Evolutionary conservation across 768 basidiomycete species (phyloP), one percentile per base, ranked within the genome.

Genomic region (Suillus tomentosus): DNA sequence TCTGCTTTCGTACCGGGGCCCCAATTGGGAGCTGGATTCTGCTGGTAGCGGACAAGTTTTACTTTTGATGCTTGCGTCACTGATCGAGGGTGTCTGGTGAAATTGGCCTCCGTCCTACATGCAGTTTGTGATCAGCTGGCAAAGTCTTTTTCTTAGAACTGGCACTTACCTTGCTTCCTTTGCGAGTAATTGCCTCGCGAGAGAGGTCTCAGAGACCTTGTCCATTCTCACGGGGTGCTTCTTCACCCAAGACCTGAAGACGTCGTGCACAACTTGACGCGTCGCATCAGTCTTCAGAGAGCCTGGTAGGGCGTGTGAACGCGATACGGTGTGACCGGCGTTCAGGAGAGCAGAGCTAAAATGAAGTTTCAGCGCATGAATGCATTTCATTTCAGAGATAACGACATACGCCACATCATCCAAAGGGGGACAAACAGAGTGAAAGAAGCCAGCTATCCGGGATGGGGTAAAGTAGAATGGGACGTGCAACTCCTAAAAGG

Each of bases 21-120:
- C 97, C 97, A 99, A 73, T 97, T 84, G 2, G 87, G 82, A n/a
- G 87, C 82, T 5, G 96, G 97, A 72, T 97, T 98, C 66, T 87
- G 85, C 74, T 96, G 95, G 76, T 96, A 97, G 45, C 94, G 83
- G 1, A 96, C 91, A 8, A 96, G 78, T 67, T 92, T 94, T 63
- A 92, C 79, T 62, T 86, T 85, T 22, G 85, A 84, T 7, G 87
- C 83, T 15, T 83, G 76, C 9, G 85, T 85, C 3, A 84, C 80
- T 1, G 87, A 84, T 5, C 84, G 79, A 0, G 91, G 87, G 73
- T 98, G 93, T 45, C 77, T 84, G 17, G 80, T 83, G 73, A 99
- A 96, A 71, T 92, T 85, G n/a, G 93, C 88, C 54, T 82, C 76
- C 48, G 76, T 73, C 56, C 89, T 92, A 68, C 9, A 47, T 92